A percentile compares a stretch with the other conserved stretches of the same genome.
These are phyloP conservation scores for Bertia moriformis DNA, from an alignment of 2,329 filamentous ascomycete species.

Conservation along the genomic window DNA sequence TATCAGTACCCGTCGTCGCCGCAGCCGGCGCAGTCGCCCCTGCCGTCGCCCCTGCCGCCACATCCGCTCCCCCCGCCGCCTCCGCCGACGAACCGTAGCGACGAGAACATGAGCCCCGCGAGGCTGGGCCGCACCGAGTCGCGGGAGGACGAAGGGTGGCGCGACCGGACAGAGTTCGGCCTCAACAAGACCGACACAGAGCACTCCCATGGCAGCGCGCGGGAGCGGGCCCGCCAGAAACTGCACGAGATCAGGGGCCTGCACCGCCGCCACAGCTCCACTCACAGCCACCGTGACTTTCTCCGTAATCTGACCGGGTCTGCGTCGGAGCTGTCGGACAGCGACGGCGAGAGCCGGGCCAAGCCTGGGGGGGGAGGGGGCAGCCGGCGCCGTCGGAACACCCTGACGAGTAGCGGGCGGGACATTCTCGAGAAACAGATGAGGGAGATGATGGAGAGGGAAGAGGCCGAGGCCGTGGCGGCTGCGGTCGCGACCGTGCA, in stretches of 20 bases:
- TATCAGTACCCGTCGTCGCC: constrained; percentile 11
- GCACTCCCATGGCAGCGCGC: constrained; percentile 31
- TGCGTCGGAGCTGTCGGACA: constrained; percentile 45
- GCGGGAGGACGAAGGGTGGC: constrained; percentile 10
- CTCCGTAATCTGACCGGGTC: constrained; percentile 34
- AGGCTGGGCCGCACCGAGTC: constrained; percentile 9
- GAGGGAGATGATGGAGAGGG: constrained; percentile 40
- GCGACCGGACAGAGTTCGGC: too few species aligned
- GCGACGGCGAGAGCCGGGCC: constrained; percentile 28
- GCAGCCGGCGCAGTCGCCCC: constrained; percentile 2
- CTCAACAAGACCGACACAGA: constrained; percentile 21
- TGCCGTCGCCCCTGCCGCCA: too few species aligned
- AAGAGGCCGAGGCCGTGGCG: constrained; percentile 15
- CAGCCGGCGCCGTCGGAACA: constrained; percentile 21
- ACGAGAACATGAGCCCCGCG: constrained; percentile 3
- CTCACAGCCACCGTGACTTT: constrained; percentile 34
- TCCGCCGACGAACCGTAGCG: too few species aligned
- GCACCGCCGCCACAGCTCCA: constrained; percentile 34
- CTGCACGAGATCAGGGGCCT: constrained; percentile 39
- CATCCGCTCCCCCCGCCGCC: too few species aligned
- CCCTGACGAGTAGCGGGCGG: constrained; percentile 30
- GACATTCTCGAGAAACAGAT: constrained; percentile 47
- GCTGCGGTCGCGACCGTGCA: too few species aligned
- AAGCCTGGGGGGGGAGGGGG: too few species aligned
- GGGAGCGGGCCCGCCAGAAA: constrained; percentile 45